Percentiles rank a stretch among this genome's conserved stretches.
Conservation (phyloP, 306 rosid species). For the Biancaea sappan region DNA sequence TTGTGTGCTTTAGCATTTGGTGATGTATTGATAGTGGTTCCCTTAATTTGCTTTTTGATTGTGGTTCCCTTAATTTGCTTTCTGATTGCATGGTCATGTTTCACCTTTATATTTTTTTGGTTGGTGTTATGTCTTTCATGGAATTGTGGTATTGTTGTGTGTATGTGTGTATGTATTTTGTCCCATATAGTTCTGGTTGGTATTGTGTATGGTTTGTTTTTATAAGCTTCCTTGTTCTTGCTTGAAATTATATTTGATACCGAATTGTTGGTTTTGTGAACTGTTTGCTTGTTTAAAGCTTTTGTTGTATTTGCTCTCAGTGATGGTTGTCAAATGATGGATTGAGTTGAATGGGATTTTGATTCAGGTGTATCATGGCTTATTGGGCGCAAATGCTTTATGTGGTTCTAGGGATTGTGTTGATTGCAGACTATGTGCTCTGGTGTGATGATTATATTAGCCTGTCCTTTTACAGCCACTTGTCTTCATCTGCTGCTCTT, state of each 20-base stretch:
- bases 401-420: conserved; percentile 94
- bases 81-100: background rate
- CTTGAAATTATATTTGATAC: background rate
- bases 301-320: conserved; percentile 30
- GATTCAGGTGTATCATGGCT: conserved; percentile 87
- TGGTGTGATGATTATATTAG: conserved; percentile 84
- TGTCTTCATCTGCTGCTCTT: conserved; percentile 27
- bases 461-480: conserved; percentile 66
- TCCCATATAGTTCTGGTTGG: too few species aligned
- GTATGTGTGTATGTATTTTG: background rate
- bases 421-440: conserved; percentile 81
- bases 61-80: background rate
- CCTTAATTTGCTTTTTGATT: background rate
- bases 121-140: background rate
- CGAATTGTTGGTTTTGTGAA: background rate
- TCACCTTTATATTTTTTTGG: background rate
- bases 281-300: conserved; percentile 2
- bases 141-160: background rate
- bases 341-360: conserved; percentile 85
- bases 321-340: conserved; percentile 62
- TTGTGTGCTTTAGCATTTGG: background rate
- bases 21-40: too few species aligned
- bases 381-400: conserved; percentile 95
- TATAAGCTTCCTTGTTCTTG: background rate
- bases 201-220: background rate